Conservation (phyloP, 768 basidiomycete genomes). For the Hygrocybe punicea region DNA sequence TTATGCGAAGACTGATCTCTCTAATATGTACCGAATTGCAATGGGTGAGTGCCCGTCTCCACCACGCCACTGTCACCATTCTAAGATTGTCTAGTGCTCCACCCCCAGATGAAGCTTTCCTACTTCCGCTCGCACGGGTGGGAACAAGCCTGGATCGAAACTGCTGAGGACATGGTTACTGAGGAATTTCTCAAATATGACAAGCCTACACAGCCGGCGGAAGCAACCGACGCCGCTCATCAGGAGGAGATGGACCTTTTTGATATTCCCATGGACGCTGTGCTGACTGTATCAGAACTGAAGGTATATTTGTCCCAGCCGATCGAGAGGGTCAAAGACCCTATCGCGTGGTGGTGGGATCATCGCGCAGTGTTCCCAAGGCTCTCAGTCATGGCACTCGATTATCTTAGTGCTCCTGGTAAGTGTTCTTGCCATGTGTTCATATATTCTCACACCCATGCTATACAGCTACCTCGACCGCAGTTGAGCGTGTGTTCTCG, state of each 20-base stretch:
- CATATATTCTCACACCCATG: not conserved
- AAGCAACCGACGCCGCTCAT: not conserved
- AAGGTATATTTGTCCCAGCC: constrained; percentile 19
- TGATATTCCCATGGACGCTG: not conserved
- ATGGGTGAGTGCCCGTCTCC: constrained; percentile 29
- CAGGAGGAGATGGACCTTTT: not conserved
- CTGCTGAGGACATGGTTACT: constrained; percentile 13
- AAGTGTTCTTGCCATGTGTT: not conserved
- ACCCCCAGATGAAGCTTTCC: constrained; percentile 26
- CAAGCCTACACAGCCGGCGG: not conserved
- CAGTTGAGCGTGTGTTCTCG: constrained; percentile 26
- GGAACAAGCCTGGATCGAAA: constrained; percentile 23
- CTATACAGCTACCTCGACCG: constrained; percentile 22
- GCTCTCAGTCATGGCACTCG: constrained; percentile 27
- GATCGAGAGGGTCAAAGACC: constrained; percentile 11
- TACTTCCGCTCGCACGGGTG: constrained; percentile 25
- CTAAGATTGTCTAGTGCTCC: constrained; percentile 18
- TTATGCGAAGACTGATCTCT: constrained; percentile 31
- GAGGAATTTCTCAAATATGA: constrained; percentile 12
- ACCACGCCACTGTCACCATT: not conserved
- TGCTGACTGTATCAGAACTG: constrained; percentile 11
- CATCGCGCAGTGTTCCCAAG: constrained; percentile 13
- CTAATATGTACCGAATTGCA: constrained; percentile 33
- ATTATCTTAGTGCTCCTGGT: constrained; percentile 18
- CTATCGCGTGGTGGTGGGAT: constrained; percentile 23